phyloP scores from a whole-genome alignment of 805 yeast species.

The Yamadazyma olivae region DNA sequence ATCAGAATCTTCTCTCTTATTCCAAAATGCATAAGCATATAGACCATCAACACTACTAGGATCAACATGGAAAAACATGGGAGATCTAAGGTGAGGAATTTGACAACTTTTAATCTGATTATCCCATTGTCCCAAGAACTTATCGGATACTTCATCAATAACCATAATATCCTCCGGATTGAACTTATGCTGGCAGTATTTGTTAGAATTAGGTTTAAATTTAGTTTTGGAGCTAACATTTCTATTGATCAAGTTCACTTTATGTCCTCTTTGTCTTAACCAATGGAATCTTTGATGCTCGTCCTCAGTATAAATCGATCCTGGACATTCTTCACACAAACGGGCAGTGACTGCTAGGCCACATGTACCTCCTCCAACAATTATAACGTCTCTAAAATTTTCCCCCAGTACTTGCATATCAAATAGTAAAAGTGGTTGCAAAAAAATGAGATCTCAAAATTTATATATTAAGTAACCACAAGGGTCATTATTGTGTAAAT shows the following conservation, averaged over 20 bases:
- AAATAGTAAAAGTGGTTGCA: constrained; percentile 1
- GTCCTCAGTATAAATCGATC: constrained; percentile 43
- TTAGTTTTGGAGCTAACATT: constrained; percentile 9
- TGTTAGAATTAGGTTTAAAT: neutral
- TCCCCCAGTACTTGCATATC: constrained; percentile 9
- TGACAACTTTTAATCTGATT: constrained; percentile 39
- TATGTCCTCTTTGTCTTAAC: constrained; percentile 31
- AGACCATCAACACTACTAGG: constrained; percentile 43
- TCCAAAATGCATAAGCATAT: constrained; percentile 35
- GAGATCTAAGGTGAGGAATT: constrained; percentile 42
- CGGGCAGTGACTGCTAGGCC: constrained; percentile 41
- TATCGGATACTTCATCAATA: constrained; percentile 30
- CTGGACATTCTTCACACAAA: constrained; percentile 41
- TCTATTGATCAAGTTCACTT: constrained; percentile 21
- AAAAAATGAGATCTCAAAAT: too few relatives aligned
- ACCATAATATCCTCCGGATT: constrained; percentile 30
- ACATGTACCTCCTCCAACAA: constrained; percentile 49
- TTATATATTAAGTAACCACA: too few relatives aligned
- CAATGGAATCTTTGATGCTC: constrained; percentile 48
- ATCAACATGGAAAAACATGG: constrained; percentile 49
- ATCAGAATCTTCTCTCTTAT: constrained; percentile 31
- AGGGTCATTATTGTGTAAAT: too few relatives aligned
- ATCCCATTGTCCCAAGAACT: constrained; percentile 43
- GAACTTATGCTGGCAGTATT: constrained; percentile 8
- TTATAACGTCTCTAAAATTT: constrained; percentile 31